Conservation (phyloP, 305 asterid genomes). For the Fraxinus platypoda region DNA sequence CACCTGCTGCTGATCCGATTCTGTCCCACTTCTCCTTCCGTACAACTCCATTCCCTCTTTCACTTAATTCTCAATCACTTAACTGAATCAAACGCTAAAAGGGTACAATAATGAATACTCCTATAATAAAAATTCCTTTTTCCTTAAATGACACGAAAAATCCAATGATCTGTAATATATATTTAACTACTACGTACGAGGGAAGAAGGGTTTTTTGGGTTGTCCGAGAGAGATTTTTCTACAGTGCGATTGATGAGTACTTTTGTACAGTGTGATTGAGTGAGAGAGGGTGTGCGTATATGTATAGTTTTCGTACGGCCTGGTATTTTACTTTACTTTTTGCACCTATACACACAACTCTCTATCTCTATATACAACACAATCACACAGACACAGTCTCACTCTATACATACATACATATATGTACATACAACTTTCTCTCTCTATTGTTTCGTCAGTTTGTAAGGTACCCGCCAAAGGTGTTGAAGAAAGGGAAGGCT, state of each 20-base stretch:
- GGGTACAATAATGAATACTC: conserved; percentile 15
- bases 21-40: conserved; percentile 41
- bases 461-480: conserved; percentile 59
- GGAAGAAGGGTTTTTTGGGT: conserved; percentile 9
- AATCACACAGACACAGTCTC: not conserved
- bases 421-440: not conserved
- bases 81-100: not conserved
- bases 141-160: conserved; percentile 24
- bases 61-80: not conserved
- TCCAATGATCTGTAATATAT: conserved; percentile 20
- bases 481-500: conserved; percentile 29
- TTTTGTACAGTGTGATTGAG: conserved; percentile 20
- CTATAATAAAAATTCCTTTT: not conserved
- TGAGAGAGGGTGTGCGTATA: conserved; percentile 27
- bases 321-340: conserved; percentile 23
- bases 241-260: conserved; percentile 37
- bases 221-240: conserved; percentile 15
- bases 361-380: conserved; percentile 7
- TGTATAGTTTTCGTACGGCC: conserved; percentile 37
- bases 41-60: conserved; percentile 48
- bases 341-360: not conserved
- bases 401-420: conserved; percentile 4
- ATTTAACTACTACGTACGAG: conserved; percentile 11
- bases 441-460: conserved; percentile 28
- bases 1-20: conserved; percentile 42